Evolutionary conservation across 208 protist genomes (phyloP).

Genomic region (Leptomonas pyrrhocoris): DNA sequence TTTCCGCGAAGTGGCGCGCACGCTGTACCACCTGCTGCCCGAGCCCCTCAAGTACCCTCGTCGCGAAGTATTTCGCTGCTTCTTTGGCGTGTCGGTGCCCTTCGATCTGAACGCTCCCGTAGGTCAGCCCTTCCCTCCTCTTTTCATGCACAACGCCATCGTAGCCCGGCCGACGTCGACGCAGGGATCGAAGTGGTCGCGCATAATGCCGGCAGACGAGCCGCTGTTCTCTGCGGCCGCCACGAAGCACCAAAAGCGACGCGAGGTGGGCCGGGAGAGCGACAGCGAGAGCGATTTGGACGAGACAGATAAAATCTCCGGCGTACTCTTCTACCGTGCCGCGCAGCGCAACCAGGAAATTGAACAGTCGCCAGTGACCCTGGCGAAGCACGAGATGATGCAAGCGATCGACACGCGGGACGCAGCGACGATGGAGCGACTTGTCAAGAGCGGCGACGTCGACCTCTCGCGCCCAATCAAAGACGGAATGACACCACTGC

Average conservation of each 20-base stretch:
- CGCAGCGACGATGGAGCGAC: conserved; percentile 39
- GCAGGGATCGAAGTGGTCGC: conserved; percentile 61
- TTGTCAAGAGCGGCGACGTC: conserved; percentile 55
- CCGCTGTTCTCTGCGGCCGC: conserved; percentile 44
- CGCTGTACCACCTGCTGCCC: conserved; percentile 70
- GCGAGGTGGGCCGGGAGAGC: conserved; percentile 69
- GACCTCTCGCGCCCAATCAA: conserved; percentile 56
- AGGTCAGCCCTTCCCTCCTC: conserved; percentile 63
- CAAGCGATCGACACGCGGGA: conserved; percentile 63
- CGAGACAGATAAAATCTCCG: conserved; percentile 66
- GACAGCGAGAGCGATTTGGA: conserved; percentile 90
- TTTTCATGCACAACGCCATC: conserved; percentile 80
- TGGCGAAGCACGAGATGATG: conserved; percentile 68
- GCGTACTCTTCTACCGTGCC: conserved; percentile 80
- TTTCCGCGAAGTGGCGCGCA: conserved; percentile 77
- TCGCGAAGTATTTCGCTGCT: conserved; percentile 83
- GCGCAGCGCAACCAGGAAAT: conserved; percentile 70
- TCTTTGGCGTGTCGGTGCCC: conserved; percentile 64
- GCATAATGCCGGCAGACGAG: conserved; percentile 58
- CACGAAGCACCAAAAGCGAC: conserved; percentile 60
- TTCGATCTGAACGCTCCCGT: conserved; percentile 75
- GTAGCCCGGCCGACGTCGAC: conserved; percentile 47
- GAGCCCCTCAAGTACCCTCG: conserved; percentile 81
- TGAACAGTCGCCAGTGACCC: conserved; percentile 56
- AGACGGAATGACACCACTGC: conserved; percentile 85